Evolutionary conservation across 345 rosid genomes (phyloP).

Genomic region (Eucalyptus erythrocorys): DNA sequence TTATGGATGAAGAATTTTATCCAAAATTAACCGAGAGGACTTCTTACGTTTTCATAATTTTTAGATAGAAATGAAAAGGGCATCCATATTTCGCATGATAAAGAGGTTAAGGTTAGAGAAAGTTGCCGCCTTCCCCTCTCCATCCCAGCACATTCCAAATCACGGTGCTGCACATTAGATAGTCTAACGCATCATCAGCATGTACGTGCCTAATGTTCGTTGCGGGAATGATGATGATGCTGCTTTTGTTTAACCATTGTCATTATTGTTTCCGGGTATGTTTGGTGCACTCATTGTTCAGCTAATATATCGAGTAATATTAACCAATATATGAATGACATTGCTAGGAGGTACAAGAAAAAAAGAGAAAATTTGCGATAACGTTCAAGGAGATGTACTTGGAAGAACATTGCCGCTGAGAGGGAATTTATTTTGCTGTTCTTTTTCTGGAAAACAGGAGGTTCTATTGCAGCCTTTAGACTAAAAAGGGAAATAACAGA

Average conservation of each 20-base stretch:
- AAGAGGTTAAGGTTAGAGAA: not conserved
- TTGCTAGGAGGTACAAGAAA: no score
- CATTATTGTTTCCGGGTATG: no score
- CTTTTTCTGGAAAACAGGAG: no score
- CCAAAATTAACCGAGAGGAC: not conserved
- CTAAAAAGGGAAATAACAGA: no score
- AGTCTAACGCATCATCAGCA: not conserved
- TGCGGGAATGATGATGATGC: not conserved
- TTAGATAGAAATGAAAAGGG: not conserved
- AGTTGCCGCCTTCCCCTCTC: not conserved
- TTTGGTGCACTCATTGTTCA: not conserved
- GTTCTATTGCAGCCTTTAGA: not conserved
- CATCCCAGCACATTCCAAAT: not conserved
- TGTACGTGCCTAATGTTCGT: not conserved
- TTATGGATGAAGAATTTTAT: not conserved
- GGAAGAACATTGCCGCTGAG: no score
- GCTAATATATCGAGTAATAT: not conserved
- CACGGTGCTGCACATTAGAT: not conserved
- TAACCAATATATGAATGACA: not conserved
- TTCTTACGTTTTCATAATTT: not conserved
- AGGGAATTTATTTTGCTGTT: no score
- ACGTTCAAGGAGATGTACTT: not conserved
- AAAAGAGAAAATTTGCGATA: not conserved
- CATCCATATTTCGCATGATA: not conserved
- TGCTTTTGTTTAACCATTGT: not conserved